Percentiles rank a stretch among this genome's conserved stretches.
Conservation (phyloP, 176 grass and related monocot species). For the Raddia distichophylla region DNA sequence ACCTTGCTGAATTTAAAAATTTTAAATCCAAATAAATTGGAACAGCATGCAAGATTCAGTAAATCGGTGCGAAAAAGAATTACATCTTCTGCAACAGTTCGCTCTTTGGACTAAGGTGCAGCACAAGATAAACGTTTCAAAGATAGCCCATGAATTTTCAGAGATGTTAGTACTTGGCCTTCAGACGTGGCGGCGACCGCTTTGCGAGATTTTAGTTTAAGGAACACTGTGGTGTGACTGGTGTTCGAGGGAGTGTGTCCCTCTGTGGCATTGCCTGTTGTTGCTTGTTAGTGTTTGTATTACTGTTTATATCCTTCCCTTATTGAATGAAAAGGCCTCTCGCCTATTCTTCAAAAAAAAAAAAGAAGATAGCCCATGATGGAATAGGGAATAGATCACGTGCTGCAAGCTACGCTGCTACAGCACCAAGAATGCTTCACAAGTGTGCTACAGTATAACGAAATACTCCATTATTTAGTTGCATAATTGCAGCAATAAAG, state of each 20-base stretch:
- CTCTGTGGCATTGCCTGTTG: no score
- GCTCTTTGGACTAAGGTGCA: background rate
- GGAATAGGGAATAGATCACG: background rate
- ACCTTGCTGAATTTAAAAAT: background rate
- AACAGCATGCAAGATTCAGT: background rate
- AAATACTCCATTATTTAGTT: background rate
- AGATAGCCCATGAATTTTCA: background rate
- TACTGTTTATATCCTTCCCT: no score
- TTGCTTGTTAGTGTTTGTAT: no score
- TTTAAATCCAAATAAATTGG: background rate
- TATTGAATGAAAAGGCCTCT: no score
- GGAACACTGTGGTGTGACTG: no score
- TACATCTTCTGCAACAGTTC: background rate
- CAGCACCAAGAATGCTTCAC: background rate
- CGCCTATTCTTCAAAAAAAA: no score
- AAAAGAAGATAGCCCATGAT: background rate
- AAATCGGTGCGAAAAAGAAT: background rate
- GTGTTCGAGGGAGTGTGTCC: no score
- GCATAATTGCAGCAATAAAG: background rate
- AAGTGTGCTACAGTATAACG: background rate
- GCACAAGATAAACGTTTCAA: conserved; percentile 22
- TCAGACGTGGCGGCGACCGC: no score
- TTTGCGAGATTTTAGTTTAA: no score
- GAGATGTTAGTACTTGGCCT: no score
- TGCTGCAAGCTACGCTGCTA: background rate